Evolutionary conservation across 139 green algal genomes (phyloP), one percentile per base, ranked within the genome.

Genomic region (Coelastrella sp.): DNA sequence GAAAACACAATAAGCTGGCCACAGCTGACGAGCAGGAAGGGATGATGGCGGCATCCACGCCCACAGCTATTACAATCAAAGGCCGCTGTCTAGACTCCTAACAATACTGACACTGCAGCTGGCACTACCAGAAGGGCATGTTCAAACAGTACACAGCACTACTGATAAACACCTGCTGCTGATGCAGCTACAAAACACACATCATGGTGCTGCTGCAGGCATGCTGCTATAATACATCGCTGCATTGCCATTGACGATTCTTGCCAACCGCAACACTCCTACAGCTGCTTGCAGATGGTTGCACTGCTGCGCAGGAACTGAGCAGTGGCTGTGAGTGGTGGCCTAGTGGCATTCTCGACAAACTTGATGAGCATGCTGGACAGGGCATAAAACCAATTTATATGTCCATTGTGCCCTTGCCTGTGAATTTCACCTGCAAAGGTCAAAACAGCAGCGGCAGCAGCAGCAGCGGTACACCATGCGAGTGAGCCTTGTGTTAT

Each of bases 371-470:
- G 45, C 19, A 67, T 6, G 11, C 13, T 34, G 59, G 27, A 21
- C 19, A n/a, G 27, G 7, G 7, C 21, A 27, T 67, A 21, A 67
- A 27, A 67, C 7, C 34, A 17, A 4, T 37, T 87, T 45, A 87
- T 51, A 87, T 62, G 38, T 87, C 81, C 69, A 74, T 74, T 13
- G 53, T 37, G 51, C 81, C 81, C 92, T 98, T 96, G 87, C 96
- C 96, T 11, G 91, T 96, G 96, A 98, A 98, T 91, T 98, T 98
- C 85, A 98, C 81, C 88, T 93, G 81, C 75, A 48, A 25, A 27
- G 11, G 13, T 30, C 45, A 62, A 72, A 73, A 50, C 72, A 80
- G 27, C 35, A 51, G 35, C 34, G 19, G 32, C 35, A 30, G 15
- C 15, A 51, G 67, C 9, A n/a, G n/a, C n/a, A n/a, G n/a, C n/a